phyloP scores from a whole-genome alignment of 352 stramenopile genomes.

The Plasmopara viticola region DNA sequence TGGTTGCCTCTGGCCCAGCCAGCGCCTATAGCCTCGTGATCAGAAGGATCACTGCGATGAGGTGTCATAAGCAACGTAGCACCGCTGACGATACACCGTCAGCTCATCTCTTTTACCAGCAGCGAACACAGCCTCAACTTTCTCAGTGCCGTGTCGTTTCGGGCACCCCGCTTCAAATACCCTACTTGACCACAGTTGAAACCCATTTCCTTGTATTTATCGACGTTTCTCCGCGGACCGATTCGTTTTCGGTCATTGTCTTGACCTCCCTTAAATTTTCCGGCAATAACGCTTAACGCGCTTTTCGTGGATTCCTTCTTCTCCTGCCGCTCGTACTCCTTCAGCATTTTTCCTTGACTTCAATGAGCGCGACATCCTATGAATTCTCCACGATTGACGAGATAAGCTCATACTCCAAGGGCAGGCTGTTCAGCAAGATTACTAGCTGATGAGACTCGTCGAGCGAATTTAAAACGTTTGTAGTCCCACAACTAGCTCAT shows the following conservation, averaged over 20 bases:
- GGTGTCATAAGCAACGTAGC: neutral
- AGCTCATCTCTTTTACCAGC: neutral
- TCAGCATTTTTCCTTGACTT: neutral
- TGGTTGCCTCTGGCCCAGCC: neutral
- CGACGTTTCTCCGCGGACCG: neutral
- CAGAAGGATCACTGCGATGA: neutral
- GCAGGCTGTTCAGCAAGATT: neutral
- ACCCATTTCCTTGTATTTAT: neutral
- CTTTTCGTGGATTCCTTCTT: neutral
- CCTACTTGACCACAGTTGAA: neutral
- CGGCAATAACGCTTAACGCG: neutral
- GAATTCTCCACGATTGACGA: neutral
- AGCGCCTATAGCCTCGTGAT: neutral
- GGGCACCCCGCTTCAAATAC: neutral
- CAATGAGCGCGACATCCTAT: neutral
- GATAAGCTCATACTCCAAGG: neutral
- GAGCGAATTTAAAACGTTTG: neutral
- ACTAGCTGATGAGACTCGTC: neutral
- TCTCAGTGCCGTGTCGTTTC: neutral
- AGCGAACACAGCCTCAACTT: neutral
- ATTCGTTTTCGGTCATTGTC: neutral
- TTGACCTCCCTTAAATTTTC: neutral
- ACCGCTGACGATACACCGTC: neutral
- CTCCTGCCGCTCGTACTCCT: neutral
- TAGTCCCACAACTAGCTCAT: neutral